phyloP scores from a whole-genome alignment of 768 basidiomycete species.

The Butyriboletus loyo region DNA sequence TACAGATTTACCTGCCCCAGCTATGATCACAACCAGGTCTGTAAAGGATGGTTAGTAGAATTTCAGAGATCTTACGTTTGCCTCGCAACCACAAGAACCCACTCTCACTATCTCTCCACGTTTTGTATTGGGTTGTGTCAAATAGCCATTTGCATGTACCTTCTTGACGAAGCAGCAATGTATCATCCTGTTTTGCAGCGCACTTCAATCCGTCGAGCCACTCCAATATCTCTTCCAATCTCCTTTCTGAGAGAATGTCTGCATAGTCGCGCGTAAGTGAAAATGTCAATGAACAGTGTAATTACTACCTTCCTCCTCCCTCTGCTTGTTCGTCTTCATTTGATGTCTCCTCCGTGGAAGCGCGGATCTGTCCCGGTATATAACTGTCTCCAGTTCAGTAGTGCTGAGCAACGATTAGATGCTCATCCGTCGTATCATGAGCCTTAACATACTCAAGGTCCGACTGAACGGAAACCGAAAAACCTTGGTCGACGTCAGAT shows the following conservation, averaged over 20 bases:
- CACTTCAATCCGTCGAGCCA: conserved; percentile 1
- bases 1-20: neutral
- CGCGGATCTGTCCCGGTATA: neutral
- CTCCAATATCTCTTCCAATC: neutral
- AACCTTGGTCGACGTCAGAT: neutral
- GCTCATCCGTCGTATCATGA: neutral
- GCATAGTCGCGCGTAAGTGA: neutral
- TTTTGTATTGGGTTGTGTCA: neutral
- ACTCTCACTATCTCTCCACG: neutral
- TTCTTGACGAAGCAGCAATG: neutral
- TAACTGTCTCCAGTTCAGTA: neutral
- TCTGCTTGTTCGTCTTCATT: neutral
- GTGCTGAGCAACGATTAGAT: neutral
- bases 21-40: neutral
- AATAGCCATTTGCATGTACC: neutral
- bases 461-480: no score
- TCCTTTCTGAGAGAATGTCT: neutral
- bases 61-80: neutral
- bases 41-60: neutral
- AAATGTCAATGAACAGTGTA: neutral
- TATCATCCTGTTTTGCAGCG: neutral
- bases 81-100: neutral
- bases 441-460: neutral
- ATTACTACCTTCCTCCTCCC: neutral
- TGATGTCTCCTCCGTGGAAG: neutral